Evolutionary conservation across 345 rosid species (phyloP), one percentile per base, ranked within the genome.

Genomic region (Eucalyptus polyanthemos): DNA sequence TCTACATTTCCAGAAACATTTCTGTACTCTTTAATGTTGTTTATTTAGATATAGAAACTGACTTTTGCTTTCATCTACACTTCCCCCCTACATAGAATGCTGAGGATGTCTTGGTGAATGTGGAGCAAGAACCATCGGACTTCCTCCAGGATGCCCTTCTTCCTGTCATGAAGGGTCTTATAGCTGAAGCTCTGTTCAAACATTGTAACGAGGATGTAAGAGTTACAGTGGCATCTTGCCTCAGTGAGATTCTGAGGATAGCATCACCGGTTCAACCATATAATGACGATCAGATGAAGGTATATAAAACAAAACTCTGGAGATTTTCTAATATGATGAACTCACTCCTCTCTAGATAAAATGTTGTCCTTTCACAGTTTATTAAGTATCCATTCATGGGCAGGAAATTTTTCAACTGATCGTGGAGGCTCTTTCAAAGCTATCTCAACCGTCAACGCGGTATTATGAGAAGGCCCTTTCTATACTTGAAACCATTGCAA

Each of bases 261-360:
- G 93, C 98, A 83, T 97, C 97, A 14, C 98, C 98, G 0, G 95
- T 94, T 24, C 94, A 95, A 25, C 99, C 98, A 9, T 97, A 94
- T 44, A 67, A 89, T 86, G 98, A 96, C 86, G 91, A 94, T 19
- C 88, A 88, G 27, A 96, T 97, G 98, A 96, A 95, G 98, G 99
- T 96, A n/a, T 25, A 50, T 27, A 62, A 88, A 88, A 45, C 3
- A 1, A 44, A 53, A 44, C 65, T 31, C 40, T 5, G 60, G 45
- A 50, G 65, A 17, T 42, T 86, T n/a, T 51, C 25, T 34, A 25
- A 51, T 45, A 69, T 0, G 1, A 69, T 45, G 14, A 37, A 34
- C 25, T 40, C n/a, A 45, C 72, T 31, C 67, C 5, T 21, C 80
- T 19, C 44, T 11, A 50, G 44, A n/a, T 54, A 16, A 83, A 53